A percentile compares a stretch with the other conserved stretches of the same genome.
Conservation (phyloP, 805 yeast species). For the Barnettozyma botsteinii region DNA sequence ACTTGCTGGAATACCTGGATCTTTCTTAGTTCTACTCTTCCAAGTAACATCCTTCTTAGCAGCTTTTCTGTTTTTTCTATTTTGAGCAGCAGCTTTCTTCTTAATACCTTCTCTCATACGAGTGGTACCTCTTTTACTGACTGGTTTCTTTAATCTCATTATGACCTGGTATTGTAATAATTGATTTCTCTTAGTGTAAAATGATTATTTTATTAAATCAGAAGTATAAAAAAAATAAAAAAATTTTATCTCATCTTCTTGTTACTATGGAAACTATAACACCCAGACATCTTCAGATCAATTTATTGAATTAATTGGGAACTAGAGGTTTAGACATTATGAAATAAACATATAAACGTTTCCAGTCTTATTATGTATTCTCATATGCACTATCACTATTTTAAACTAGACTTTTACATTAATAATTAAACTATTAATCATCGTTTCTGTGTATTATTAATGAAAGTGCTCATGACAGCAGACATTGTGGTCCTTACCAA, state of each 20-base stretch:
- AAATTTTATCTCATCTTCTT: slow-evolving; percentile 1
- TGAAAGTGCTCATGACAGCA: not conserved
- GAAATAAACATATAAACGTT: too few species aligned
- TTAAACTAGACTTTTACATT: too few species aligned
- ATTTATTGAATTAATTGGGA: too few species aligned
- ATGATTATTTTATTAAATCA: too few species aligned
- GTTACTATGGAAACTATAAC: not conserved
- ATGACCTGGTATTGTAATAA: not conserved
- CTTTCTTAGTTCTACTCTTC: slow-evolving; percentile 80
- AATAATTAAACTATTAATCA: too few species aligned
- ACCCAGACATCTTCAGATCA: slow-evolving; percentile 1
- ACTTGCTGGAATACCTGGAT: slow-evolving; percentile 90
- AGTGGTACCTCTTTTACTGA: slow-evolving; percentile 85
- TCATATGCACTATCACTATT: too few species aligned
- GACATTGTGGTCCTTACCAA: not conserved
- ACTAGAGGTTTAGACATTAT: too few species aligned
- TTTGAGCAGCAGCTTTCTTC: slow-evolving; percentile 90
- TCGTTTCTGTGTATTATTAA: too few species aligned
- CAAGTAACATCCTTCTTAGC: slow-evolving; percentile 91
- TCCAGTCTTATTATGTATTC: too few species aligned
- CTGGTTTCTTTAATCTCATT: slow-evolving; percentile 31
- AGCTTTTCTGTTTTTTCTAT: slow-evolving; percentile 73
- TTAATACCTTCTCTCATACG: slow-evolving; percentile 95
- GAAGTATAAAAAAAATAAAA: not conserved
- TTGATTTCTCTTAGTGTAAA: not conserved